Base-by-base conservation (phyloP, 2,329 filamentous ascomycete genomes). In the Purpureocillium takamizusanense region DNA sequence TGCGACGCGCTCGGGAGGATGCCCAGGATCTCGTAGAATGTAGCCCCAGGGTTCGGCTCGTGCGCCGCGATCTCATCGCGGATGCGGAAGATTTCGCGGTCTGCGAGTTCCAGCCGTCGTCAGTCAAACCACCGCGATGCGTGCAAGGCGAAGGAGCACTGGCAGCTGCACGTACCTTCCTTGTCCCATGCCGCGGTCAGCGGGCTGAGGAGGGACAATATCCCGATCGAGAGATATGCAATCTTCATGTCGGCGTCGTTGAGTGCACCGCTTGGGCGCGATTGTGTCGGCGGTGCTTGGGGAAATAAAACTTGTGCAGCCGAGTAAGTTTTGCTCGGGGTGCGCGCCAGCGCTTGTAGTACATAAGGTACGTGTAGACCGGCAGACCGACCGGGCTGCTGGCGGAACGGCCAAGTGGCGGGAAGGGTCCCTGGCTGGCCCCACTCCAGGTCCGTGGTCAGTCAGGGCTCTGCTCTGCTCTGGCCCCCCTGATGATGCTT, bases 1-100 rank as follows among this genome's bases (percentile, higher is more conserved):
- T 86, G 81, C 51, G 74, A 83, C 43, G 88, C 90, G 42, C 72
- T 73, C 42, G 78, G 69, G 36, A 74, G 69, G 47, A 95, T 75
- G 53, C 83, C 88, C 46, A 98, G 71, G 65, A 95, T 92, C 57
- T 94, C 82, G 76, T 98, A 98, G 65, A 98, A 98, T 51, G 86
- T 92, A 43, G 86, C 74, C 45, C 85, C 81, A 37, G 70, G 54
- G 41, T 92, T 88, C 27, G 55, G 40, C 60, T 95, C 87, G 60
- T 95, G 86, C 47, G 79, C 69, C 33, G 77, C 65, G 40, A 98
- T 76, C 60, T 97, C 92, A 66, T 95, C 88, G 55, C 83, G 83
- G 45, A 98, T 74, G 52, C 88, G 85, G 70, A 98, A 98, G 67
- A 98, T 97, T 66, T 98, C 92, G 58, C 94, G 87, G 65, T 98